Base-by-base conservation (phyloP, 179 eudicot genomes). In the Beta corolliflora region DNA sequence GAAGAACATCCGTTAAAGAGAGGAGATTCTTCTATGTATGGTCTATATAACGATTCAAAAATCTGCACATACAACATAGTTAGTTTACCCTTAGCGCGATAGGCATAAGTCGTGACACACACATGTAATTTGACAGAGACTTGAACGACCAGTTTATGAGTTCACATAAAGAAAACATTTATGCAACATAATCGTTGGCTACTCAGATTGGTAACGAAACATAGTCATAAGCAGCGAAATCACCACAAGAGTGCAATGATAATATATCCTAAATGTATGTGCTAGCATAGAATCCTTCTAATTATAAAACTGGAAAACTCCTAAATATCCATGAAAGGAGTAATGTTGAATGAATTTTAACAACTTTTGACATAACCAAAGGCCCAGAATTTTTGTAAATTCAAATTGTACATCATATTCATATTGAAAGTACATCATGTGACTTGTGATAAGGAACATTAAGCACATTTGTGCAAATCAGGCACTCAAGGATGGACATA, bases 1-100 rank as follows among this genome's bases (percentile, higher is more conserved):
- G 88, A 23, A 73, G 97, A 96, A 77, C 99, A 96, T 79, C 91
- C 96, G 73, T 83, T 85, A 73, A 96, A 94, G 81, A 96, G 92
- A 81, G 92, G 89, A 82, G 90, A 83, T 12, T 86, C 83, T 88
- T 87, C 88, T 21, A 96, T 81, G 76, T 84, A 92, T 36, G 91
- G 67, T 78, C 82, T 74, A 78, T 96, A 96, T 66, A 96, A 77
- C 71, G 85, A 64, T 84, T 94, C 91, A 21, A 96, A 92, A 67
- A 95, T 94, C 98, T 95, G 94, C 86, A 84, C 3, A 64, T 45
- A 82, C 64, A 23, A 58, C n/a, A 75, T 0, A 48, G 4, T 29
- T 10, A 77, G 45, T 16, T 5, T 31, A 63, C 10, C 0, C 18
- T 41, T 21, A 10, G 15, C 44, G 21, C 44, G 19, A 9, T 21